Evolutionary conservation across 768 basidiomycete species (phyloP).

Genomic region (Lactarius indigo): DNA sequence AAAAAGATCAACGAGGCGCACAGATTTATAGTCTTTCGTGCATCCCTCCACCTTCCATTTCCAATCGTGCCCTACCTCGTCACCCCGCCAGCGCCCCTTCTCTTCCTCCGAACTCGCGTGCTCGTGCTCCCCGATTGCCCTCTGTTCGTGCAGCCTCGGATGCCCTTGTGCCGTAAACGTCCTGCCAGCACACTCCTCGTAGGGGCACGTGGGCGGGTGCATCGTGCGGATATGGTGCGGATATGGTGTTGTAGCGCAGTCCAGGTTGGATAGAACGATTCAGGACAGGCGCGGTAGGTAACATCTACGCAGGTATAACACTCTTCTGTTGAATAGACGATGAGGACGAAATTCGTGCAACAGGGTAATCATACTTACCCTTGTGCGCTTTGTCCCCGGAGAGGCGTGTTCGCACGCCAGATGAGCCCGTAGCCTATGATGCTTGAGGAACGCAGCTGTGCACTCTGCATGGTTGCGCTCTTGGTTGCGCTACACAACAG

Average conservation of each 20-base stretch:
- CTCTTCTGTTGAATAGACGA: slow-evolving; percentile 45
- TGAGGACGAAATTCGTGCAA: not conserved
- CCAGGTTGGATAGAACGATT: slow-evolving; percentile 78
- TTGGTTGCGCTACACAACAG: slow-evolving; percentile 59
- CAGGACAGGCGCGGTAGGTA: slow-evolving; percentile 43
- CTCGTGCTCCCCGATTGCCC: slow-evolving; percentile 46
- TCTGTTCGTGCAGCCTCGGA: slow-evolving; percentile 80
- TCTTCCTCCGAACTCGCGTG: slow-evolving; percentile 33
- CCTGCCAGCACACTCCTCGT: slow-evolving; percentile 64
- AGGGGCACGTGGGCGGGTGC: slow-evolving; percentile 81
- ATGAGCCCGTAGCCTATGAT: slow-evolving; percentile 80
- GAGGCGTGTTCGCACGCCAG: slow-evolving; percentile 66
- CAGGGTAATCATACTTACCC: slow-evolving; percentile 44
- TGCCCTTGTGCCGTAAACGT: slow-evolving; percentile 66
- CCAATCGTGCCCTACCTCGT: slow-evolving; percentile 78
- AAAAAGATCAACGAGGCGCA: slow-evolving; percentile 36
- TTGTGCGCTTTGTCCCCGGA: slow-evolving; percentile 86
- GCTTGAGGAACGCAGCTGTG: slow-evolving; percentile 67
- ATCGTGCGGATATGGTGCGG: slow-evolving; percentile 59
- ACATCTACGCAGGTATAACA: slow-evolving; percentile 82
- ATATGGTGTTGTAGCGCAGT: slow-evolving; percentile 80
- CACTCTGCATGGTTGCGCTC: slow-evolving; percentile 59
- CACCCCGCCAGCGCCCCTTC: slow-evolving; percentile 57
- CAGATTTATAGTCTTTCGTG: slow-evolving; percentile 84
- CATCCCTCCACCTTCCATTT: slow-evolving; percentile 64